Conservation (phyloP, 2,329 filamentous ascomycete species). For the Colletotrichum cereale region DNA sequence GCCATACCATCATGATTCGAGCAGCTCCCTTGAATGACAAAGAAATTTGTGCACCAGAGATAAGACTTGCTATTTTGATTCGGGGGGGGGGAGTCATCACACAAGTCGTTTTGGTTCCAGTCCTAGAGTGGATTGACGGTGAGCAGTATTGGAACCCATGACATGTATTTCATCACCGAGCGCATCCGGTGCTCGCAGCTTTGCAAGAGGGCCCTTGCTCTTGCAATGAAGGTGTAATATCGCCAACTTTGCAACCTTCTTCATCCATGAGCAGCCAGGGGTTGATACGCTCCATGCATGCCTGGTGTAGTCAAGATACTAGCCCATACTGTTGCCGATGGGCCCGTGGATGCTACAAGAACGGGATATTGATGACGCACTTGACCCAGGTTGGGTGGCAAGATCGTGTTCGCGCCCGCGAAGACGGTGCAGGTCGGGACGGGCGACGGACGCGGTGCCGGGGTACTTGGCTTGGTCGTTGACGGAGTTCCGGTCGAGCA, state of each 20-base stretch:
- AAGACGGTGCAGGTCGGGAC: no score
- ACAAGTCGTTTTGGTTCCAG: neutral
- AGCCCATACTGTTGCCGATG: neutral
- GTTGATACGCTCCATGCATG: constrained; percentile 59
- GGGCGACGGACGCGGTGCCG: constrained; percentile 40
- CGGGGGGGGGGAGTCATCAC: neutral
- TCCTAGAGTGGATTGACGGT: neutral
- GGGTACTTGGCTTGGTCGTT: constrained; percentile 42
- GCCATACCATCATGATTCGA: neutral
- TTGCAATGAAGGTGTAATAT: neutral
- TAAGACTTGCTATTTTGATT: neutral
- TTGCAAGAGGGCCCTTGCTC: neutral
- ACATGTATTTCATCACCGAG: no score
- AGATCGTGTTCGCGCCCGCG: no score
- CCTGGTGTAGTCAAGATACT: neutral
- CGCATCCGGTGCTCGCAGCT: no score
- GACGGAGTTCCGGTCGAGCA: constrained; percentile 45
- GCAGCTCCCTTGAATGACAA: neutral
- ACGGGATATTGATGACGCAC: no score
- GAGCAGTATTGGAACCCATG: no score
- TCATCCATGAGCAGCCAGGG: no score
- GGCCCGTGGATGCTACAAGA: neutral
- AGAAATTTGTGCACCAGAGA: no score
- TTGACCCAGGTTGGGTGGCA: no score
- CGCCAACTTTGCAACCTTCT: neutral